phyloP scores from a whole-genome alignment of 164 flowering plant species.

The Paratinospora sagittata region DNA sequence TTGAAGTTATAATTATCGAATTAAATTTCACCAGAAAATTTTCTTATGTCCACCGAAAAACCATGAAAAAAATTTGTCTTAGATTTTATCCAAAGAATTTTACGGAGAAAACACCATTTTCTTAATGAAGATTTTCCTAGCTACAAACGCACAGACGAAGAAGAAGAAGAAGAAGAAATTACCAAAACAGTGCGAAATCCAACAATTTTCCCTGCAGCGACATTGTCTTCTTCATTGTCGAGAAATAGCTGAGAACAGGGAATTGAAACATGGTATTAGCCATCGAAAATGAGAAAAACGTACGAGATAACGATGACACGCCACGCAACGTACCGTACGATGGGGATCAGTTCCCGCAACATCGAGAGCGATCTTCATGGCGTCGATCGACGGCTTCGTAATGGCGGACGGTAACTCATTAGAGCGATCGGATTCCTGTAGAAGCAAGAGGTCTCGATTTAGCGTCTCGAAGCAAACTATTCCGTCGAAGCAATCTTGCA shows the following conservation, averaged over 20 bases:
- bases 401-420: slow-evolving; percentile 52
- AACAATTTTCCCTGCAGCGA: slow-evolving; percentile 58
- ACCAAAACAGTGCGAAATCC: slow-evolving; percentile 83
- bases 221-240: slow-evolving; percentile 62
- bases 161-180: slow-evolving; percentile 5
- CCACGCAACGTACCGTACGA: slow-evolving; percentile 41
- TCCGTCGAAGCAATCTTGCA: slow-evolving; percentile 67
- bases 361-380: slow-evolving; percentile 56
- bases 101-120: background rate
- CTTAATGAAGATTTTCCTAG: background rate
- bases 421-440: slow-evolving; percentile 34
- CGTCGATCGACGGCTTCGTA: slow-evolving; percentile 65
- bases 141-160: no score
- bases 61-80: no score
- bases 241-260: slow-evolving; percentile 57
- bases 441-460: slow-evolving; percentile 42
- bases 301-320: background rate
- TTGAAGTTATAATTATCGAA: no score
- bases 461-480: slow-evolving; percentile 82
- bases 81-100: no score
- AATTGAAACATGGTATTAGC: background rate
- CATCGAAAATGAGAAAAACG: background rate
- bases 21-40: no score
- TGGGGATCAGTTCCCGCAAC: slow-evolving; percentile 51
- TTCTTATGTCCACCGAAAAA: no score